phyloP scores from a whole-genome alignment of 805 yeast species.

The Komagataella kurtzmanii region DNA sequence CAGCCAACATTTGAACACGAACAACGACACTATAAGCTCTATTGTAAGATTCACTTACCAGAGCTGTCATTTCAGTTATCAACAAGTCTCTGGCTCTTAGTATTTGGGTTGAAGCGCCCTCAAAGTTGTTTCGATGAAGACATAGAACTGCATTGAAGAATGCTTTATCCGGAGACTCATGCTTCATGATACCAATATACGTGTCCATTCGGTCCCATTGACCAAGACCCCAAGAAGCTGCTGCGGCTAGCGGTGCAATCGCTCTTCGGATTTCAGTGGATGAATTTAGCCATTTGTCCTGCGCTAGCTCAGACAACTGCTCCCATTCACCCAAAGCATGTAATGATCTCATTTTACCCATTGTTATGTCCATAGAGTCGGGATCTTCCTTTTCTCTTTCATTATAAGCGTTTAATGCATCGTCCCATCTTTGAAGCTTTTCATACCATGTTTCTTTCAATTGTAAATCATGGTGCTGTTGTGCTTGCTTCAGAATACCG shows the following conservation, averaged over 20 bases:
- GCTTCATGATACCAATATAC: conserved; percentile 79
- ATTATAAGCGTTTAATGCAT: conserved; percentile 83
- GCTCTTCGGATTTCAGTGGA: conserved; percentile 62
- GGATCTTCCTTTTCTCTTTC: conserved; percentile 56
- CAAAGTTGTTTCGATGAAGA: conserved; percentile 76
- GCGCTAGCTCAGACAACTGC: conserved; percentile 71
- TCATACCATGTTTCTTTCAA: conserved; percentile 97
- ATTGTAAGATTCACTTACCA: conserved; percentile 90
- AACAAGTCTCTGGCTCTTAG: conserved; percentile 75
- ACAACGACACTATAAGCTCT: conserved; percentile 96
- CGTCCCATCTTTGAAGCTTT: conserved; percentile 95
- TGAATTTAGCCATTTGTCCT: conserved; percentile 70
- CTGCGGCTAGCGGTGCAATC: conserved; percentile 96
- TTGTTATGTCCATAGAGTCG: conserved; percentile 72
- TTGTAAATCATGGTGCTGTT: conserved; percentile 78
- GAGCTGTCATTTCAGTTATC: conserved; percentile 86
- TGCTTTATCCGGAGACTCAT: conserved; percentile 88
- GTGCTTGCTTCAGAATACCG: conserved; percentile 91
- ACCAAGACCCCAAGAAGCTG: conserved; percentile 97
- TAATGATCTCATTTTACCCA: conserved; percentile 97
- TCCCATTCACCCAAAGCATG: conserved; percentile 99
- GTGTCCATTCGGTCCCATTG: conserved; percentile 96
- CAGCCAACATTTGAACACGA: conserved; percentile 94
- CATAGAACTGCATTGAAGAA: conserved; percentile 86
- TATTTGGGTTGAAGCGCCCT: conserved; percentile 68